Evolutionary conservation across 768 basidiomycete species (phyloP).

Genomic region (Podaxis carcinomalis): DNA sequence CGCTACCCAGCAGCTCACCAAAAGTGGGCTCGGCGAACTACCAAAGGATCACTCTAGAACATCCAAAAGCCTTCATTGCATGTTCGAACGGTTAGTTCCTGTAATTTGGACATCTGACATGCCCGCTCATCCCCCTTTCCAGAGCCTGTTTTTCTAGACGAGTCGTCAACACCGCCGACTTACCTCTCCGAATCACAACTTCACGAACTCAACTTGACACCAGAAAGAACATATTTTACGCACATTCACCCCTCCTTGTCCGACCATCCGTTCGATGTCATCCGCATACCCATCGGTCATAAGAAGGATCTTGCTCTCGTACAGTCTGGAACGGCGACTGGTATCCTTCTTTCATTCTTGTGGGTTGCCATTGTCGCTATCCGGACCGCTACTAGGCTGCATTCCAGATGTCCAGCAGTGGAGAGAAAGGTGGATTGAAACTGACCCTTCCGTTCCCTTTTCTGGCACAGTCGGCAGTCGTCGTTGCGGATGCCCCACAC

Average conservation of each 20-base stretch:
- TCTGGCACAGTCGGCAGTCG: neutral
- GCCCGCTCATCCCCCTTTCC: neutral
- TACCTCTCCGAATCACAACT: conserved; percentile 7
- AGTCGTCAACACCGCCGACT: neutral
- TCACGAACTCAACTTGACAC: neutral
- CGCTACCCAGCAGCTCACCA: neutral
- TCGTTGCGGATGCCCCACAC: neutral
- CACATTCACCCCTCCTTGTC: neutral
- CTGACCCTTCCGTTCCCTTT: neutral
- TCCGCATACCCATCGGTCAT: conserved; percentile 8
- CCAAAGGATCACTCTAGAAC: neutral
- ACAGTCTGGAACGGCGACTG: neutral
- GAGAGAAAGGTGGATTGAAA: neutral
- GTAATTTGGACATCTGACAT: neutral
- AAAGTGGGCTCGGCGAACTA: neutral
- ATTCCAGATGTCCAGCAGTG: neutral
- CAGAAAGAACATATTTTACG: neutral
- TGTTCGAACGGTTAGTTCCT: neutral
- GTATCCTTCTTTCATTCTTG: conserved; percentile 2
- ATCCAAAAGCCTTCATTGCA: conserved; percentile 2
- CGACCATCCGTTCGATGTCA: neutral
- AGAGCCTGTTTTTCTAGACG: neutral
- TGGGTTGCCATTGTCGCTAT: neutral
- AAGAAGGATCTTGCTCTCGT: neutral
- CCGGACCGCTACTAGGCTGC: neutral